Evolutionary conservation across 176 grass and related monocot genomes (phyloP).

Genomic region (Sorghum bicolor): DNA sequence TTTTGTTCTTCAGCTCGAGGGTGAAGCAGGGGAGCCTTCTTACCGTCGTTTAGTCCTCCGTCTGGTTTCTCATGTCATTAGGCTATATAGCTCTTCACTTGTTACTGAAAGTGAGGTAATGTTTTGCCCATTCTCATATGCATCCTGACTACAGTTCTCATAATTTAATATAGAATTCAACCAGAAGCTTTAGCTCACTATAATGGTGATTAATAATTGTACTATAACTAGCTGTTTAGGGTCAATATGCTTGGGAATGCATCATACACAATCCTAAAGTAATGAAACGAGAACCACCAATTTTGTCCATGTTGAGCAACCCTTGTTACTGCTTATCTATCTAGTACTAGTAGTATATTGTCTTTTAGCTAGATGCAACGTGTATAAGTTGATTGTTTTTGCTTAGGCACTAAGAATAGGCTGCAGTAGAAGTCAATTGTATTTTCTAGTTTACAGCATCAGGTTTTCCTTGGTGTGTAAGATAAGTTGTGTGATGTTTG

Average conservation of each 20-base stretch:
- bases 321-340: neutral
- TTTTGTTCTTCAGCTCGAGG: slow-evolving; percentile 72
- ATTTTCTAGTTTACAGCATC: neutral
- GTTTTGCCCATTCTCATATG: slow-evolving; percentile 18
- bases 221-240: slow-evolving; percentile 1
- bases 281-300: neutral
- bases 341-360: neutral
- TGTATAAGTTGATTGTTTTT: neutral
- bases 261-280: neutral
- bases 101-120: slow-evolving; percentile 96
- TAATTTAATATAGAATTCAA: slow-evolving; percentile 1
- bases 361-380: neutral
- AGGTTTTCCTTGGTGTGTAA: neutral
- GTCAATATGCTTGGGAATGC: neutral
- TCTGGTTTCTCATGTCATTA: slow-evolving; percentile 95
- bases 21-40: slow-evolving; percentile 92
- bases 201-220: neutral
- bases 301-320: neutral
- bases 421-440: neutral
- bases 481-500: neutral
- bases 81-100: slow-evolving; percentile 93
- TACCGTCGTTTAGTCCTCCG: slow-evolving; percentile 94
- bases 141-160: neutral
- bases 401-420: neutral
- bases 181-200: slow-evolving; percentile 1